These are phyloP conservation scores for Phallus indusiatus DNA, from an alignment of 768 basidiomycete species.

Conservation along the genomic window DNA sequence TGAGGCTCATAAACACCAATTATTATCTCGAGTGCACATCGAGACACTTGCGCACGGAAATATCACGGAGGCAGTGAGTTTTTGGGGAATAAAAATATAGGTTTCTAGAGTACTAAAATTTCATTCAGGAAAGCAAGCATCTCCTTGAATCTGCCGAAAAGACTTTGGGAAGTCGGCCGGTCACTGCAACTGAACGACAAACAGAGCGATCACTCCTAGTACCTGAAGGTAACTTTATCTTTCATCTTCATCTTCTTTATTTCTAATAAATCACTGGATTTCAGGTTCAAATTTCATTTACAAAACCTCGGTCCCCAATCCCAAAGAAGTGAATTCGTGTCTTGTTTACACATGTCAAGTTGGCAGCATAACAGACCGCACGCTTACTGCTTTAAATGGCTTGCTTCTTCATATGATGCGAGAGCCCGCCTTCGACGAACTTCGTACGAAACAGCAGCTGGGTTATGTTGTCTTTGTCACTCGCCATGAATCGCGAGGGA, in stretches of 20 bases:
- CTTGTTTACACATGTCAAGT: conserved; percentile 80
- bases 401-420: conserved; percentile 76
- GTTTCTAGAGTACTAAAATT: neutral
- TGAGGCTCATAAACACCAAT: conserved; percentile 42
- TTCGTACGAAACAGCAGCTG: conserved; percentile 91
- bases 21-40: conserved; percentile 59
- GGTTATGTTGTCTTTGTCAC: conserved; percentile 72
- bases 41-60: conserved; percentile 79
- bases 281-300: conserved; percentile 65
- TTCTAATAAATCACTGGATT: neutral
- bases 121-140: conserved; percentile 58
- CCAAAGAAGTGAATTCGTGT: conserved; percentile 78
- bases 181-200: conserved; percentile 46
- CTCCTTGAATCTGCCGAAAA: conserved; percentile 66
- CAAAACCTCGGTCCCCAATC: conserved; percentile 62
- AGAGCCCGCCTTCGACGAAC: conserved; percentile 87
- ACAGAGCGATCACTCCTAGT: conserved; percentile 48
- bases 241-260: neutral
- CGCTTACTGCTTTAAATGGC: conserved; percentile 52
- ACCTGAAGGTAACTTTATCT: conserved; percentile 42
- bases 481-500: conserved; percentile 23
- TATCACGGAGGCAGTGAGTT: conserved; percentile 65
- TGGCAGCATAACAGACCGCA: conserved; percentile 57
- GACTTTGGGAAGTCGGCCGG: conserved; percentile 44
- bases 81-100: neutral